Evolutionary conservation across 192 early-diverging fungal genomes (phyloP).

Genomic region (Coemansia sp.): DNA sequence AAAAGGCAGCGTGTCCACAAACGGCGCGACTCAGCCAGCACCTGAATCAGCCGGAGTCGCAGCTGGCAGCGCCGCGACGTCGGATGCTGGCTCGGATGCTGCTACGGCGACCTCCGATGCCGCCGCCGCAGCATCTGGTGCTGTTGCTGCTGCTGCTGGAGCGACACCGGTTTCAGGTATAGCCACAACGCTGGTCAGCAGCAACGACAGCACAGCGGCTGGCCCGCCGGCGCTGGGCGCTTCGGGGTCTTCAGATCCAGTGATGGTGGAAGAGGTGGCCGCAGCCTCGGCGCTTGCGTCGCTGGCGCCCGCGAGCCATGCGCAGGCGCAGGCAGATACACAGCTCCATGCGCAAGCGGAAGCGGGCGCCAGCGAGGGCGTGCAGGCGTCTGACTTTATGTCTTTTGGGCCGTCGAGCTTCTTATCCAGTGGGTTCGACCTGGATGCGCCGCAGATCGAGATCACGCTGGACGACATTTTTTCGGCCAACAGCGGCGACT

Average conservation of each 20-base stretch:
- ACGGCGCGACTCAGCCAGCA: no score
- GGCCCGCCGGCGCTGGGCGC: neutral
- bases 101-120: neutral
- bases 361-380: slow-evolving; percentile 19
- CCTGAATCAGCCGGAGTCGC: neutral
- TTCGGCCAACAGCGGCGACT: slow-evolving; percentile 44
- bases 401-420: slow-evolving; percentile 55
- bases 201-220: no score
- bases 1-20: neutral
- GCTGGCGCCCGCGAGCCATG: slow-evolving; percentile 5
- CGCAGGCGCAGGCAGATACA: neutral
- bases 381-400: slow-evolving; percentile 54
- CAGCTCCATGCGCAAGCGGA: neutral
- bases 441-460: slow-evolving; percentile 56
- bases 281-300: slow-evolving; percentile 1
- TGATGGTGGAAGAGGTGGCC: slow-evolving; percentile 3
- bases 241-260: neutral
- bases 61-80: neutral
- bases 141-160: neutral
- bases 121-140: neutral
- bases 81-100: neutral
- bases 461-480: slow-evolving; percentile 57
- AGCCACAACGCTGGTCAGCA: no score
- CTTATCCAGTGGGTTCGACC: slow-evolving; percentile 49
- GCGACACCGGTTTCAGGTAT: no score